Evolutionary conservation across 2,329 filamentous ascomycete species (phyloP).

Genomic region (Cadophora luteo-olivacea): DNA sequence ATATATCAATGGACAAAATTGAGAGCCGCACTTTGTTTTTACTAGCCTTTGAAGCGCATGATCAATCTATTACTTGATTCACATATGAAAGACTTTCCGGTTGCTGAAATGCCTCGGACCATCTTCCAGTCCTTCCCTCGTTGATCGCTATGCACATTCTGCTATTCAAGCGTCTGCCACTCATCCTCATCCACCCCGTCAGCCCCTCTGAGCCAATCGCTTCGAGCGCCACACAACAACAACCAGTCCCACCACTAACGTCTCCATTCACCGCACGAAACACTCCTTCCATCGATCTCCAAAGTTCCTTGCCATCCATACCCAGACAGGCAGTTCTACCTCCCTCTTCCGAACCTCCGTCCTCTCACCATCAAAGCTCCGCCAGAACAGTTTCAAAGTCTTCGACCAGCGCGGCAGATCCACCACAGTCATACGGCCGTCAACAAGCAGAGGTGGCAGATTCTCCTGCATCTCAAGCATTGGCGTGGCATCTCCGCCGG

Average conservation of each 20-base stretch:
- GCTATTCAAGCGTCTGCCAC: no score
- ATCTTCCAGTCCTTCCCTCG: no score
- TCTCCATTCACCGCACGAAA: conserved; percentile 10
- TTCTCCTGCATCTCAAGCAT: conserved; percentile 26
- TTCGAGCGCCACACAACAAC: neutral
- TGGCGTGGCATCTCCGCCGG: neutral
- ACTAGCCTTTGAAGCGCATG: no score
- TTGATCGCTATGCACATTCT: no score
- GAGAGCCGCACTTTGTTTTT: no score
- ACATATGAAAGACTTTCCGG: no score
- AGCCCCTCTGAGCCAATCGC: conserved; percentile 7
- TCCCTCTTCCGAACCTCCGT: conserved; percentile 21
- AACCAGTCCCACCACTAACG: neutral
- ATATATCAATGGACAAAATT: no score
- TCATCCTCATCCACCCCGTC: no score
- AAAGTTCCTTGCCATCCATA: conserved; percentile 25
- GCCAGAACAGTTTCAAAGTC: conserved; percentile 25
- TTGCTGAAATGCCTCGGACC: no score
- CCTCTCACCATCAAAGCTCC: conserved; percentile 19
- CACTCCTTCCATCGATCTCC: conserved; percentile 23
- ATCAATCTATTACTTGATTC: no score
- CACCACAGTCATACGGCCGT: conserved; percentile 30
- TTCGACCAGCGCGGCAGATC: conserved; percentile 24
- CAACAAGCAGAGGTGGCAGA: conserved; percentile 31
- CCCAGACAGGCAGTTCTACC: conserved; percentile 22